phyloP scores from a whole-genome alignment of 139 green algal genomes.

The Trebouxia sp. region DNA sequence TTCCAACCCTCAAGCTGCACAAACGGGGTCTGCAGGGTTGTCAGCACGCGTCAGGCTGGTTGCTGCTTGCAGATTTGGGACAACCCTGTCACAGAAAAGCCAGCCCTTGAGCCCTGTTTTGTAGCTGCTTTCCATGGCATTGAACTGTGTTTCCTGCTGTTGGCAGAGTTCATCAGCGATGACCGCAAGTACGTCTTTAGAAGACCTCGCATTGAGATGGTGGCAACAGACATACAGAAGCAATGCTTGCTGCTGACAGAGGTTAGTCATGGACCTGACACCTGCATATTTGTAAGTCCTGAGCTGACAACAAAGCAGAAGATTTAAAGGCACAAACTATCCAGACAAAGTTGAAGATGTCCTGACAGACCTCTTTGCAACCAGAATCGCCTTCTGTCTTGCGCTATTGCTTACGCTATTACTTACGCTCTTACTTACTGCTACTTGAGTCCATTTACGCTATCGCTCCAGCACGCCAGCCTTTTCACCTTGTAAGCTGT shows the following conservation, averaged over 20 bases:
- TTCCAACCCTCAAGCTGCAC: not conserved
- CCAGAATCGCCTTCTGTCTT: too few species aligned
- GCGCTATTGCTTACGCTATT: too few species aligned
- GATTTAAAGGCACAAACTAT: too few species aligned
- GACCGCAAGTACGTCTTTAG: conserved; percentile 54
- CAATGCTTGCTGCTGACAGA: conserved; percentile 44
- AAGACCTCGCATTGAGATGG: conserved; percentile 49
- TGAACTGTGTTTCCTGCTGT: conserved; percentile 53
- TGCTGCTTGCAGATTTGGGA: conserved; percentile 46
- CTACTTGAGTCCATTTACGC: not conserved
- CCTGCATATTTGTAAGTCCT: not conserved
- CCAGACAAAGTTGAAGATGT: too few species aligned
- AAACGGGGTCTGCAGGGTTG: not conserved
- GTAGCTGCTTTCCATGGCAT: conserved; percentile 57
- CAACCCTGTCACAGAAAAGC: conserved; percentile 40
- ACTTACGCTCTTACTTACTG: too few species aligned
- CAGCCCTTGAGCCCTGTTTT: conserved; percentile 52
- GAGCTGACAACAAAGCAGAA: not conserved
- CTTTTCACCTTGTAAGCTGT: not conserved
- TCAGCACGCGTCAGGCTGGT: too few species aligned
- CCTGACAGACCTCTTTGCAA: too few species aligned
- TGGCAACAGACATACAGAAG: conserved; percentile 44
- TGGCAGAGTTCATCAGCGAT: conserved; percentile 52
- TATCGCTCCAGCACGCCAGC: not conserved
- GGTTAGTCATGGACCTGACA: conserved; percentile 10